Percentiles rank a stretch among this genome's conserved stretches.
Evolutionary conservation across 1,284 basidiomycete genomes (phyloP).

Genomic region (Marasmius fiardii): DNA sequence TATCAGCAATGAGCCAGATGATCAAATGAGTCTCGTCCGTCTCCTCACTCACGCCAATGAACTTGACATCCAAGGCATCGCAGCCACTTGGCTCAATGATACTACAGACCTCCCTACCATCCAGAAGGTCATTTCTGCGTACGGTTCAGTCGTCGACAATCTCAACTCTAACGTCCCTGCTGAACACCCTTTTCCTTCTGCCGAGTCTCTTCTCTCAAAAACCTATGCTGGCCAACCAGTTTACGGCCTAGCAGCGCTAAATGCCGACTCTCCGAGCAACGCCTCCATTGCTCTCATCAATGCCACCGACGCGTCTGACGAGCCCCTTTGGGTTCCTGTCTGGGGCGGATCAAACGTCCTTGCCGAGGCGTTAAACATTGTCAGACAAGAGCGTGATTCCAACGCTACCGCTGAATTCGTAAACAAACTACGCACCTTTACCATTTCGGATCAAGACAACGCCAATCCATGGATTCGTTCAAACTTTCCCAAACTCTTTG

Average conservation of each 20-base stretch:
- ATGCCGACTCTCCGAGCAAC: conserved; percentile 1
- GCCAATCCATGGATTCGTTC: conserved; percentile 2
- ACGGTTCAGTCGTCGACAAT: conserved; percentile 7
- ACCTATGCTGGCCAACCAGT: background rate
- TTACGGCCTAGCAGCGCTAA: conserved; percentile 5
- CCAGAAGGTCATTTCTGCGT: conserved; percentile 6
- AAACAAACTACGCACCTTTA: background rate
- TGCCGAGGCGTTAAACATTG: conserved; percentile 1
- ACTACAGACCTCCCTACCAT: background rate
- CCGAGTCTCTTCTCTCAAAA: conserved; percentile 1
- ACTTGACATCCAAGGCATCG: conserved; percentile 1
- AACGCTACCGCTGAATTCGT: background rate
- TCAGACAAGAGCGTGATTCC: background rate
- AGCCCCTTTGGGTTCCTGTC: conserved; percentile 7
- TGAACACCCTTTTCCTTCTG: background rate
- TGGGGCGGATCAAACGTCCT: conserved; percentile 6
- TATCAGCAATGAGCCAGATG: background rate
- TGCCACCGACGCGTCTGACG: conserved; percentile 4
- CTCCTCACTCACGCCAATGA: conserved; percentile 4
- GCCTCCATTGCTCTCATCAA: conserved; percentile 3
- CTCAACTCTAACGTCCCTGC: conserved; percentile 3
- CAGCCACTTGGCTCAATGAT: conserved; percentile 1
- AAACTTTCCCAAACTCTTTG: conserved; percentile 5
- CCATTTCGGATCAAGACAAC: conserved; percentile 7
- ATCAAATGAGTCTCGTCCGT: conserved; percentile 1